Evolutionary conservation across 2,329 filamentous ascomycete genomes (phyloP).

Genomic region (Dothistroma septosporum): DNA sequence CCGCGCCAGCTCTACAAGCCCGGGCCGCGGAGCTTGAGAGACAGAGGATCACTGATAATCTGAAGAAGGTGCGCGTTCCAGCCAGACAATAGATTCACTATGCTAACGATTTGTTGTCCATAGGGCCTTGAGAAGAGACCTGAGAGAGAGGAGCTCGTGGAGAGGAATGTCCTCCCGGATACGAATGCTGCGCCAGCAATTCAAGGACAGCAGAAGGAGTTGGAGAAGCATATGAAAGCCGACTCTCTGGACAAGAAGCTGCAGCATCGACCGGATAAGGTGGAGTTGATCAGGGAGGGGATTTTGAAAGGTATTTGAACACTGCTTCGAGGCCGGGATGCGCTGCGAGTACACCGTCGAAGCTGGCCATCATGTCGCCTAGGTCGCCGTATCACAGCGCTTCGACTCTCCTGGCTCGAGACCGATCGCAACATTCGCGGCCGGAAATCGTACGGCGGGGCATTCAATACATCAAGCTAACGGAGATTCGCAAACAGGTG

Average conservation of each 20-base stretch:
- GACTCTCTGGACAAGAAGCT: constrained; percentile 86
- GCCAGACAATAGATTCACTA: neutral
- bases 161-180: constrained; percentile 82
- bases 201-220: constrained; percentile 75
- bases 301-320: constrained; percentile 53
- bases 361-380: neutral
- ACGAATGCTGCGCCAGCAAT: constrained; percentile 74
- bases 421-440: neutral
- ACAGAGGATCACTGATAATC: constrained; percentile 57
- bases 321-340: neutral
- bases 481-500: neutral
- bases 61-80: constrained; percentile 50
- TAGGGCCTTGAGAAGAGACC: constrained; percentile 57
- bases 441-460: neutral
- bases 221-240: constrained; percentile 82
- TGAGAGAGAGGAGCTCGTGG: constrained; percentile 70
- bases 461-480: neutral
- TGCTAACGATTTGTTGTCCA: neutral
- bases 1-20: constrained; percentile 64
- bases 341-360: neutral
- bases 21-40: constrained; percentile 60
- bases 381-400: neutral
- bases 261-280: constrained; percentile 68
- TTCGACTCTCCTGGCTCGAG: neutral
- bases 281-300: constrained; percentile 72